These are phyloP conservation scores for Coprinopsis marcescibilis DNA, from an alignment of 768 basidiomycete species.

Conservation along the genomic window DNA sequence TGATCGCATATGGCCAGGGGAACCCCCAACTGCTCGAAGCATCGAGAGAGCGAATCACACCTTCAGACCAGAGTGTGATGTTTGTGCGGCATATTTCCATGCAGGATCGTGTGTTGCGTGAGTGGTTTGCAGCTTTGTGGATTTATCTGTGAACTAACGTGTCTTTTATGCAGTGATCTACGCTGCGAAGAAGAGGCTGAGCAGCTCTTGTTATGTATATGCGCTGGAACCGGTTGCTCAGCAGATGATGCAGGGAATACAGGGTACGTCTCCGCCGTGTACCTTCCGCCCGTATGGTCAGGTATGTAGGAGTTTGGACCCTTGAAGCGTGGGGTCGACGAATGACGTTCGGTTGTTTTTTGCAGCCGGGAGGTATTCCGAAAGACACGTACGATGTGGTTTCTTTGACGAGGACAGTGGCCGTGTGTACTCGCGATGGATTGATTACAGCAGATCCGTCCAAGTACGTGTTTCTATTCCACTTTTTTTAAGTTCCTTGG, in stretches of 20 bases:
- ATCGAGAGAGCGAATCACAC: slow-evolving; percentile 57
- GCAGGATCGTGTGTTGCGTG: slow-evolving; percentile 52
- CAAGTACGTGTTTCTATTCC: slow-evolving; percentile 41
- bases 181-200: slow-evolving; percentile 55
- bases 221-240: slow-evolving; percentile 50
- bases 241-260: slow-evolving; percentile 30
- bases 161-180: slow-evolving; percentile 50
- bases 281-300: slow-evolving; percentile 63
- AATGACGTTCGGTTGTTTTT: not conserved
- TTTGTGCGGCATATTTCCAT: slow-evolving; percentile 56
- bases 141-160: not conserved
- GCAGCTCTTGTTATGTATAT: slow-evolving; percentile 48
- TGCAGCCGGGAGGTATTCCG: slow-evolving; percentile 62
- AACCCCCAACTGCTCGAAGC: slow-evolving; percentile 43
- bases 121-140: slow-evolving; percentile 15
- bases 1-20: slow-evolving; percentile 46
- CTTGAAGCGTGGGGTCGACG: not conserved
- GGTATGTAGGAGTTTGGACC: slow-evolving; percentile 32
- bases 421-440: slow-evolving; percentile 58
- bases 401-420: slow-evolving; percentile 55
- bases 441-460: slow-evolving; percentile 63
- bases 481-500: not conserved
- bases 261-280: slow-evolving; percentile 23
- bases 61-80: slow-evolving; percentile 47
- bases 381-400: slow-evolving; percentile 62